Evolutionary conservation across 1,139 yeast species (phyloP).

Genomic region (Blastobotrys proliferans): DNA sequence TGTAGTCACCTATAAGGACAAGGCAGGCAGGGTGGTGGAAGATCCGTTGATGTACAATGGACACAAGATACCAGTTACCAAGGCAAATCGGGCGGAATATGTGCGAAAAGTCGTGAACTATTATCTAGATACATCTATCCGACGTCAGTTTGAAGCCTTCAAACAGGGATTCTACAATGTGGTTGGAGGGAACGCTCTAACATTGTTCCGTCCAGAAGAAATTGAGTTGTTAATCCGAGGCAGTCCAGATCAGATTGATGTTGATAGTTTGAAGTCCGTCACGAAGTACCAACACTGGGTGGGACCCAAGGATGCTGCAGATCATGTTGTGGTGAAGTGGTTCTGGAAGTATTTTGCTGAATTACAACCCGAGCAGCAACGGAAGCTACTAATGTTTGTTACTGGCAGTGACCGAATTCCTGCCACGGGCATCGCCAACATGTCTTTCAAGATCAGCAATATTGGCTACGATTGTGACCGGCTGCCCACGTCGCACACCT

Average conservation of each 20-base stretch:
- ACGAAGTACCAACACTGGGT: slow-evolving; percentile 68
- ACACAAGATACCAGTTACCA: slow-evolving; percentile 46
- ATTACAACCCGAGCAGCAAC: slow-evolving; percentile 48
- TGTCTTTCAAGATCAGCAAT: slow-evolving; percentile 61
- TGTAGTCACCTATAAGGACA: slow-evolving; percentile 37
- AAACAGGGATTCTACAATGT: slow-evolving; percentile 69
- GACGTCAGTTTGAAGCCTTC: slow-evolving; percentile 53
- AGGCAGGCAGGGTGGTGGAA: slow-evolving; percentile 21
- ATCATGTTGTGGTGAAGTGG: slow-evolving; percentile 52
- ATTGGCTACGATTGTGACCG: slow-evolving; percentile 50
- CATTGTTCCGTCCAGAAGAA: slow-evolving; percentile 76
- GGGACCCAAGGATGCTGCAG: slow-evolving; percentile 36
- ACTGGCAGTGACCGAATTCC: slow-evolving; percentile 92
- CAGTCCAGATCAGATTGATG: slow-evolving; percentile 63
- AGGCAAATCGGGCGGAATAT: slow-evolving; percentile 53
- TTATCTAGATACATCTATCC: slow-evolving; percentile 53
- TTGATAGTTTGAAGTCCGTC: slow-evolving; percentile 60
- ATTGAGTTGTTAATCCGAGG: slow-evolving; percentile 78
- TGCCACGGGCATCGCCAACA: slow-evolving; percentile 74
- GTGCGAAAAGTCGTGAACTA: slow-evolving; percentile 60
- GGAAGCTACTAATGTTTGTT: slow-evolving; percentile 64
- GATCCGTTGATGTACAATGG: slow-evolving; percentile 60
- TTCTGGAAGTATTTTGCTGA: slow-evolving; percentile 72
- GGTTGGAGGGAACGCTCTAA: slow-evolving; percentile 73
- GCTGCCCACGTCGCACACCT: slow-evolving; percentile 86